These are phyloP conservation scores for Russula vinacea DNA, from an alignment of 768 basidiomycete species.

Conservation along the genomic window DNA sequence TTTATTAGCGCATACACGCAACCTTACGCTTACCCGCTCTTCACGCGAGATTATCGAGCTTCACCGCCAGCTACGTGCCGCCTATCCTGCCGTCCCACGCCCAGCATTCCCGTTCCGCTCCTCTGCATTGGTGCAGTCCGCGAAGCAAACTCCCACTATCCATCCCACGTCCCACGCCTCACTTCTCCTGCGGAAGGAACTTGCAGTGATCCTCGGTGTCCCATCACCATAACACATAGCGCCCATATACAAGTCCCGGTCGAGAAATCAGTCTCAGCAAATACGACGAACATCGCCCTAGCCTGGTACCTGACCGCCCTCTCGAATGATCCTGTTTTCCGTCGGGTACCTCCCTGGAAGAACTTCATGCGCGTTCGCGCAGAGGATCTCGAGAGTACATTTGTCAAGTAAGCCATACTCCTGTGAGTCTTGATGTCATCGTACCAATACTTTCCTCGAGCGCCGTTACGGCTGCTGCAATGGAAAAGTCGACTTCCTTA, in stretches of 20 bases:
- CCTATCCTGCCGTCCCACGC: constrained; percentile 53
- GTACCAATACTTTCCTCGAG: constrained; percentile 51
- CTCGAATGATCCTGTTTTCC: constrained; percentile 62
- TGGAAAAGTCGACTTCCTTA: constrained; percentile 2
- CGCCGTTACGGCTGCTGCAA: constrained; percentile 8
- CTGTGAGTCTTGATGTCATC: constrained; percentile 77
- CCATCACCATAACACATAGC: constrained; percentile 20
- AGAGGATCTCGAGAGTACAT: constrained; percentile 82
- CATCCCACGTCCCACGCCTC: constrained; percentile 80
- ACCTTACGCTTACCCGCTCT: constrained; percentile 78
- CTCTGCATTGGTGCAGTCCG: constrained; percentile 48
- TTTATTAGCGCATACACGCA: constrained; percentile 77
- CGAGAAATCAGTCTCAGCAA: constrained; percentile 31
- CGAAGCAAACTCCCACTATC: constrained; percentile 76
- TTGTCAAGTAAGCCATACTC: constrained; percentile 83
- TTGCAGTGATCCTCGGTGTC: constrained; percentile 36
- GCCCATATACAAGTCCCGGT: constrained; percentile 33
- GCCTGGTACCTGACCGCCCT: constrained; percentile 78
- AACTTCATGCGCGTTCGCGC: constrained; percentile 80
- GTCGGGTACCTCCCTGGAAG: constrained; percentile 74
- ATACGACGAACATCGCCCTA: constrained; percentile 50
- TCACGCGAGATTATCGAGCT: constrained; percentile 74
- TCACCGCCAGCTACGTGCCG: constrained; percentile 69
- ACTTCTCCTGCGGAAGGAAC: constrained; percentile 56
- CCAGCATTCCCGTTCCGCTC: constrained; percentile 62